Evolutionary conservation across 352 stramenopile genomes (phyloP), one percentile per base, ranked within the genome.

Genomic region (Phytophthora ramorum): DNA sequence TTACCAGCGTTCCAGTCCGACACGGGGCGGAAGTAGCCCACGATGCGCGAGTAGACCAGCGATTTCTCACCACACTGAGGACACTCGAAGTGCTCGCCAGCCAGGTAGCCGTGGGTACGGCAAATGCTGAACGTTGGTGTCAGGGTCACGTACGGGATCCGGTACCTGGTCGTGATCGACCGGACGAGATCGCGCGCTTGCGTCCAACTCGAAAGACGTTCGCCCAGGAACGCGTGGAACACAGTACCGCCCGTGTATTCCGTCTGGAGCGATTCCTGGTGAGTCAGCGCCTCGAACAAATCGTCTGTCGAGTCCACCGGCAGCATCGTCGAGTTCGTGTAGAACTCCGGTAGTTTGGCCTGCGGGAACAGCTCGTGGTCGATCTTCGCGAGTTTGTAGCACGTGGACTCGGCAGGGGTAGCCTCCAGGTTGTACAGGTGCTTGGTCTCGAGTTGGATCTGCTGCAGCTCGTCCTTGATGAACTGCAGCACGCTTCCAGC

Each of bases 271-370:
- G 66, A 75, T 66, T 75, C 66, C 37, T 75, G 66, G 54, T 75
- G 61, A 7, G 10, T 62, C 38, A 75, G 16, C 2, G 66, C 66
- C 28, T 75, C 61, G 16, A 75, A 71, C 61, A 75, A 28, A 40
- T 75, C 66, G 54, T 67, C 66, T 0, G 66, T 75, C 13, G 66
- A 59, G 55, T 75, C 66, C 5, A 75, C 66, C 22, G 66, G 66
- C 41, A 75, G 55, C 66, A 75, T 75, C 16, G 66, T 75, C 8
- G 66, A 75, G 48, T 75, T 75, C 5, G 66, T 75, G 61, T 75
- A 75, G 35, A 75, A 67, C 30, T 75, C 66, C 6, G 66, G 66
- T 2, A 75, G 35, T 1, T 70, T 62, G 20, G 48, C 54, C 2
- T 59, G 32, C 4, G 60, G 55, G 37, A 75, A 75, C 41, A 75